Conservation (phyloP, 129 eudicot species). For the Kitagawia praeruptora region DNA sequence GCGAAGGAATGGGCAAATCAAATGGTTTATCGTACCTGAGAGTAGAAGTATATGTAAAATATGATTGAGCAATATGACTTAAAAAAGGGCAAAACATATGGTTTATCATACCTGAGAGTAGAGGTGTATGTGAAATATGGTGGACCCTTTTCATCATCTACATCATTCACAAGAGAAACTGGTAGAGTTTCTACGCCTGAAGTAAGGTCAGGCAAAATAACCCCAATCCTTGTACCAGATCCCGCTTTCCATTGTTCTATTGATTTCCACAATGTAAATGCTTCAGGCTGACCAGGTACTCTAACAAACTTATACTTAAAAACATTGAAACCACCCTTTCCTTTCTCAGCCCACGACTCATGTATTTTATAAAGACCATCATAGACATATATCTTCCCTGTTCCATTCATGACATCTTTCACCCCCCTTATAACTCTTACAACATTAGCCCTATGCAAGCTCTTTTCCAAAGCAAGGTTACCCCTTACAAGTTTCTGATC, state of each 20-base stretch:
- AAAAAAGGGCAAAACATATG: constrained; percentile 30
- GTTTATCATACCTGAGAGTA: constrained; percentile 39
- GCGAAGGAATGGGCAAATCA: constrained; percentile 24
- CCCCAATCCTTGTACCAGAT: constrained; percentile 37
- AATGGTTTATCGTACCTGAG: constrained; percentile 53
- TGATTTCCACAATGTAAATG: constrained; percentile 72
- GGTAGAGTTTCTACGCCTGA: constrained; percentile 62
- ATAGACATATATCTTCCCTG: constrained; percentile 74
- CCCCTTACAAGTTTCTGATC: constrained; percentile 88
- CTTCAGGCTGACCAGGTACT: constrained; percentile 71
- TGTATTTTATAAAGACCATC: constrained; percentile 77
- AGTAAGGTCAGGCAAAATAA: constrained; percentile 68
- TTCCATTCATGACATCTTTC: constrained; percentile 32
- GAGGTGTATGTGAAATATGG: constrained; percentile 59
- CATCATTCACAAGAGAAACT: constrained; percentile 65
- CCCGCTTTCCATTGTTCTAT: constrained; percentile 78
- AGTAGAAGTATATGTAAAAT: constrained; percentile 47
- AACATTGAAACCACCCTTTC: constrained; percentile 61
- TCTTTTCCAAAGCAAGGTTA: constrained; percentile 82
- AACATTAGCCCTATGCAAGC: constrained; percentile 67
- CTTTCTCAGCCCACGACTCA: constrained; percentile 87
- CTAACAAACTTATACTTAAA: constrained; percentile 72
- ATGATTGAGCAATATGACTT: constrained; percentile 31
- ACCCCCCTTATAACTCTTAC: constrained; percentile 86
- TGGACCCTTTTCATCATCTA: constrained; percentile 76